phyloP scores from a whole-genome alignment of 2,329 filamentous ascomycete species.

The Hypoxylon sp. region DNA sequence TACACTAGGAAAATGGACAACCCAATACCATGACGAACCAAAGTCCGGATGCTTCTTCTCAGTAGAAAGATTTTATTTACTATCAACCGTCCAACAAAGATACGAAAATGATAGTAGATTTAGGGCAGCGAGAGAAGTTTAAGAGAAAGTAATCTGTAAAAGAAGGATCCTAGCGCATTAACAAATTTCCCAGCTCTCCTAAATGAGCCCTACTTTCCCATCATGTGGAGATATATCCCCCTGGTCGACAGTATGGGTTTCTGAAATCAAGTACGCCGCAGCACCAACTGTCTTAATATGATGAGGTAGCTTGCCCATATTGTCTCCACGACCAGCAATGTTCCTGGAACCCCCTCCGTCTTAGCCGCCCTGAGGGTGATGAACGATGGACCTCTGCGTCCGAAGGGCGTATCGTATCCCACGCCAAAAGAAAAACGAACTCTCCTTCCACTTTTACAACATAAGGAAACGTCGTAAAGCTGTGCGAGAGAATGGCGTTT shows the following conservation, averaged over 20 bases:
- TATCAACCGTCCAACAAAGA: background rate
- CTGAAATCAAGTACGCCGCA: background rate
- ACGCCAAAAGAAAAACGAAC: too few relatives aligned
- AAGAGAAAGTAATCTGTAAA: background rate
- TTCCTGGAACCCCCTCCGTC: too few relatives aligned
- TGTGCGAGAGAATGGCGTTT: too few relatives aligned
- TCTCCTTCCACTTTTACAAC: too few relatives aligned
- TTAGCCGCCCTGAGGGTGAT: too few relatives aligned
- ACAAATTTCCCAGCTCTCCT: background rate
- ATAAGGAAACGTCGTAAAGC: too few relatives aligned
- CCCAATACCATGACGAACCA: background rate
- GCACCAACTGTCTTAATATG: background rate
- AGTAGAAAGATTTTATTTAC: background rate
- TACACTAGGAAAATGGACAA: background rate
- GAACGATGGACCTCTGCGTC: too few relatives aligned
- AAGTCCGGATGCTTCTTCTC: background rate
- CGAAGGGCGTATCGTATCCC: too few relatives aligned
- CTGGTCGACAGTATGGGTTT: background rate
- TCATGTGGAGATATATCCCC: background rate
- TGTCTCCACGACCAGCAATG: too few relatives aligned
- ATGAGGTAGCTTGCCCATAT: too few relatives aligned
- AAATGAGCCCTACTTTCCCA: background rate
- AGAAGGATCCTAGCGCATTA: background rate
- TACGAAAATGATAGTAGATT: background rate
- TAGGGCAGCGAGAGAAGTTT: background rate